A percentile compares a stretch with the other conserved stretches of the same genome.
Evolutionary conservation across 2,329 filamentous ascomycete genomes (phyloP).

Genomic region (Lasiodiplodia sp.): DNA sequence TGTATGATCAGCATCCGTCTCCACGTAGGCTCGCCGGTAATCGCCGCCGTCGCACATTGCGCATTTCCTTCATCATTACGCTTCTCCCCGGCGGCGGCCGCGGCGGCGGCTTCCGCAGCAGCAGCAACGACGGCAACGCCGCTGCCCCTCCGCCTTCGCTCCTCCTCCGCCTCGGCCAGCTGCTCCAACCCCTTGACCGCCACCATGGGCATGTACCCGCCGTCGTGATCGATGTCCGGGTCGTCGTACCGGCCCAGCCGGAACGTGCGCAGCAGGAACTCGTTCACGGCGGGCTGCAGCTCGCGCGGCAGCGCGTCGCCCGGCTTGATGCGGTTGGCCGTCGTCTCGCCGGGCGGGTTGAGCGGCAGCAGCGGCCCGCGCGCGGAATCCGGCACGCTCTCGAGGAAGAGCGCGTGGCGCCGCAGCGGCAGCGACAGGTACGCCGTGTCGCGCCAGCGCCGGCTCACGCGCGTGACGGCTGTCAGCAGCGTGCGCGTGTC

Average conservation of each 20-base stretch:
- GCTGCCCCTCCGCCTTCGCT: neutral
- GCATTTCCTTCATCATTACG: too few relatives aligned
- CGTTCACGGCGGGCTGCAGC: slow-evolving; percentile 2
- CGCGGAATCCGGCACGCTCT: neutral
- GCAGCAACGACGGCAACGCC: neutral
- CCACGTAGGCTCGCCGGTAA: slow-evolving; percentile 18
- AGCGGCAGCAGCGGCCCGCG: slow-evolving; percentile 2
- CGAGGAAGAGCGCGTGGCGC: slow-evolving; percentile 23
- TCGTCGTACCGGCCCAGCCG: slow-evolving; percentile 24
- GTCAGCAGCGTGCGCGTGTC: slow-evolving; percentile 6
- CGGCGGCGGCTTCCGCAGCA: neutral
- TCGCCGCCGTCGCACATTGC: neutral
- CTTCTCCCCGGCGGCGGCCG: neutral
- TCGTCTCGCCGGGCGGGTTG: neutral
- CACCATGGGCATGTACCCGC: slow-evolving; percentile 29
- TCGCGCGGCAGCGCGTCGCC: neutral
- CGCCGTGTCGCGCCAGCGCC: neutral
- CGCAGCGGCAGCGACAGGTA: slow-evolving; percentile 3
- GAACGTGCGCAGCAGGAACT: slow-evolving; percentile 2
- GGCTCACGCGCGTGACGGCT: neutral
- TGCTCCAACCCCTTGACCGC: slow-evolving; percentile 8
- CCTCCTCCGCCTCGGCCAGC: neutral
- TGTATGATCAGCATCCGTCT: slow-evolving; percentile 21
- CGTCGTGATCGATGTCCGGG: slow-evolving; percentile 18
- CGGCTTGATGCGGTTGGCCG: neutral